These are phyloP conservation scores for Aspergillus fumigatiaffinis DNA, from an alignment of 2,329 filamentous ascomycete species.

Conservation along the genomic window DNA sequence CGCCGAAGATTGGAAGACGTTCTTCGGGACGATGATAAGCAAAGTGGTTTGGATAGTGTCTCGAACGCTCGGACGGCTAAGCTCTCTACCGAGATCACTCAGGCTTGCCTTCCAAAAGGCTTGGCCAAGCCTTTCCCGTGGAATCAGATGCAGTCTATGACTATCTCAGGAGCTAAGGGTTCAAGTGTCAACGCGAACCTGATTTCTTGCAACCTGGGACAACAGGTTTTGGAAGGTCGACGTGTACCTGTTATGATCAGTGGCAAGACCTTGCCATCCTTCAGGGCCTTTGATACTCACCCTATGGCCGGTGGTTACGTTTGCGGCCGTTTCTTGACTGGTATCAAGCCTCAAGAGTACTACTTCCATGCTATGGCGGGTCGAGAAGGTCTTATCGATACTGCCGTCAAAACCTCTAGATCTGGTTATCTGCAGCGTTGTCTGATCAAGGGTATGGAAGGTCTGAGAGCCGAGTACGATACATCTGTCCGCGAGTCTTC, in stretches of 20 bases:
- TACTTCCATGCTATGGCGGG: conserved; percentile 99
- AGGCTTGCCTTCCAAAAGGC: conserved; percentile 72
- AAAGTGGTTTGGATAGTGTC: conserved; percentile 82
- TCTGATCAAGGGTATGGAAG: conserved; percentile 98
- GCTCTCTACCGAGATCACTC: conserved; percentile 75
- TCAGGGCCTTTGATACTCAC: conserved; percentile 85
- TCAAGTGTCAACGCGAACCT: conserved; percentile 90
- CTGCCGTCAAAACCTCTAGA: conserved; percentile 94
- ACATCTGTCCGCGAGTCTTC: conserved; percentile 82
- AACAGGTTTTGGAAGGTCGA: conserved; percentile 92
- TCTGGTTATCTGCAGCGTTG: conserved; percentile 96
- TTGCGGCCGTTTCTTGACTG: conserved; percentile 93
- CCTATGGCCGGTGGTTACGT: conserved; percentile 90
- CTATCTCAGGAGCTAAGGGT: conserved; percentile 91
- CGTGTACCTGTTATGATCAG: conserved; percentile 97
- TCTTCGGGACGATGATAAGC: conserved; percentile 84
- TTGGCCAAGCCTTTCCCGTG: conserved; percentile 89
- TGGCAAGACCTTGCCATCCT: conserved; percentile 92
- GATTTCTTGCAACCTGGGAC: conserved; percentile 95
- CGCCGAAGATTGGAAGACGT: conserved; percentile 80
- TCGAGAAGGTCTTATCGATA: conserved; percentile 96
- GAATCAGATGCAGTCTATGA: conserved; percentile 99
- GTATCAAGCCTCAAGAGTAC: conserved; percentile 94
- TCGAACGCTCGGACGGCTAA: conserved; percentile 67
- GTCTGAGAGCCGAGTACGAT: conserved; percentile 86